phyloP scores from a whole-genome alignment of 202 grass and related monocot genomes.

The Dendrocalamus latiflorus region DNA sequence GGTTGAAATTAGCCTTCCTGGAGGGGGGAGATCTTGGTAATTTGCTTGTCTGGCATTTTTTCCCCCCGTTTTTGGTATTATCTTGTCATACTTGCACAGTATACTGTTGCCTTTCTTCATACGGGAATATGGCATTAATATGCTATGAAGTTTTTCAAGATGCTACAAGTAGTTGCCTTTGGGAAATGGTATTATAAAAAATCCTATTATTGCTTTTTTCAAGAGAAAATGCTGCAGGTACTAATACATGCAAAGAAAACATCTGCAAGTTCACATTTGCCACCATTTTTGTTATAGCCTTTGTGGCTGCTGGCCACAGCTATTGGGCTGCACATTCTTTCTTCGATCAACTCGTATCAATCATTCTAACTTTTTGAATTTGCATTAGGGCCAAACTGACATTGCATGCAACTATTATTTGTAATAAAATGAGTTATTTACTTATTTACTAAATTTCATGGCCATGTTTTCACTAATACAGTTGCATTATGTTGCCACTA shows the following conservation, averaged over 20 bases:
- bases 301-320: not conserved
- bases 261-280: not conserved
- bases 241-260: conserved; percentile 1
- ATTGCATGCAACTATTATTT: not conserved
- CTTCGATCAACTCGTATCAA: not conserved
- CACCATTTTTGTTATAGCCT: not conserved
- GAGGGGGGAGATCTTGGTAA: conserved; percentile 46
- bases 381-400: not conserved
- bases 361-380: not conserved
- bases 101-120: conserved; percentile 1
- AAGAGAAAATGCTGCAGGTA: not conserved
- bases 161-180: not conserved
- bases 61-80: not conserved
- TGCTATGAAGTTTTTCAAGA: not conserved
- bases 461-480: not conserved
- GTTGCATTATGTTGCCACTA: not conserved
- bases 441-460: not conserved
- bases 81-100: not conserved
- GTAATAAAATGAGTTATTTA: not conserved
- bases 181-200: not conserved
- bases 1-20: conserved; percentile 45
- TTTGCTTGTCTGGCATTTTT: not conserved
- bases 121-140: not conserved
- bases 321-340: not conserved
- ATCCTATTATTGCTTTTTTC: not conserved